Evolutionary conservation across 139 green algal species (phyloP), one percentile per base, ranked within the genome.

Genomic region (Pleodorina starrii): DNA sequence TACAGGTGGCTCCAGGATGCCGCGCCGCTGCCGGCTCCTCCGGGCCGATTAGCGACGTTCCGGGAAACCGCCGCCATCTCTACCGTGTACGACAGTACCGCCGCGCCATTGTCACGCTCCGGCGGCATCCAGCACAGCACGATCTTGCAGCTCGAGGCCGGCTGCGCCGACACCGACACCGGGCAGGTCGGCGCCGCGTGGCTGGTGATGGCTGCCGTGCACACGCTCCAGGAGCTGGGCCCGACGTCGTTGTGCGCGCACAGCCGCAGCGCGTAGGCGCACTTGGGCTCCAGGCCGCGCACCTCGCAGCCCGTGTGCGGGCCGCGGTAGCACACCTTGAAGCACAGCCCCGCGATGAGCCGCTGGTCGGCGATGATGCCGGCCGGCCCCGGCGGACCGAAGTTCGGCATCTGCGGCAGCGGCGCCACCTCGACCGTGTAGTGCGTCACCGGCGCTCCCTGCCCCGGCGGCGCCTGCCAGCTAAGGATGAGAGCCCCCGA

Each of bases 81-180:
- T 77, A 96, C 48, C 63, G 92, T 84, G 82, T 96, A 96, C n/a
- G 76, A 48, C 0, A 80, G 89, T 1, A 97, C 88, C 0, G 90
- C 25, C 0, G 91, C 71, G 5, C 94, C 94, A 35, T 94, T 86
- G 73, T 96, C 93, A 11, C 50, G 38, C 23, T 35, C 57, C 0
- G 94, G 94, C 69, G 80, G 51, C 43, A 63, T 11, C 94, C 94
- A 97, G 42, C 29, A 38, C 40, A 95, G 10, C 19, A 51, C 29
- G 0, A 94, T 27, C 54, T 90, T 54, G 72, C 25, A 32, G 66
- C 60, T 83, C 43, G 87, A 86, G 42, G 50, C 50, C 14, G 85
- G 27, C 46, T 82, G 59, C 71, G 86, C 81, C 11, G 46, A 36
- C 0, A 90, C 7, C 36, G 68, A 83, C 85, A 74, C 68, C 29